Conservation (phyloP, 2,329 filamentous ascomycete species). For the Fusarium sublunatum region DNA sequence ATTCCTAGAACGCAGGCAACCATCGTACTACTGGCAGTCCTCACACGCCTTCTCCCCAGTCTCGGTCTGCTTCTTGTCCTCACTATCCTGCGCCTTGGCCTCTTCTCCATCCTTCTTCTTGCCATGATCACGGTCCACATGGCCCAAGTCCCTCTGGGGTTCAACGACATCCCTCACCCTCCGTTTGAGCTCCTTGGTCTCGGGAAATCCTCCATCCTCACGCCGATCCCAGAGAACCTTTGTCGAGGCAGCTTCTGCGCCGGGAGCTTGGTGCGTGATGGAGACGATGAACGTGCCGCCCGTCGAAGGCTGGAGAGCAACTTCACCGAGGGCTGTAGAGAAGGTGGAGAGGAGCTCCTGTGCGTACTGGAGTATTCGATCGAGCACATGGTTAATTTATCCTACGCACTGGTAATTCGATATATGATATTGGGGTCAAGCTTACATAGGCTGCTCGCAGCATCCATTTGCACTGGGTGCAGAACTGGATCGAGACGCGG, state of each 20-base stretch:
- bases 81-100: constrained; percentile 15
- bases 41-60: constrained; percentile 40
- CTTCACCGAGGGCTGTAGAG: constrained; percentile 82
- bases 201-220: constrained; percentile 87
- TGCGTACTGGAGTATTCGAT: constrained; percentile 81
- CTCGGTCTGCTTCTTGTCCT: constrained; percentile 8
- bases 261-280: constrained; percentile 58
- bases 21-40: constrained; percentile 42
- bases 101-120: constrained; percentile 19
- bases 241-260: constrained; percentile 44
- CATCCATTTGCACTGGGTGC: constrained; percentile 95
- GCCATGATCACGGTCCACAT: constrained; percentile 72
- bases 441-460: constrained; percentile 84
- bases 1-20: background rate
- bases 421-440: too few species aligned
- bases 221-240: constrained; percentile 89
- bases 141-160: constrained; percentile 80
- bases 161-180: constrained; percentile 84
- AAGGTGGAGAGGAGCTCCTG: constrained; percentile 98
- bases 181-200: constrained; percentile 91
- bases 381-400: too few species aligned
- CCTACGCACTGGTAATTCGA: too few species aligned
- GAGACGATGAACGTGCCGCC: constrained; percentile 86
- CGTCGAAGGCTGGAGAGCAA: constrained; percentile 85
- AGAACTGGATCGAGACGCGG: constrained; percentile 88